Evolutionary conservation across 225 moss, liverwort and hornwort species (phyloP).

Genomic region (Pseudoscleropodium purum): DNA sequence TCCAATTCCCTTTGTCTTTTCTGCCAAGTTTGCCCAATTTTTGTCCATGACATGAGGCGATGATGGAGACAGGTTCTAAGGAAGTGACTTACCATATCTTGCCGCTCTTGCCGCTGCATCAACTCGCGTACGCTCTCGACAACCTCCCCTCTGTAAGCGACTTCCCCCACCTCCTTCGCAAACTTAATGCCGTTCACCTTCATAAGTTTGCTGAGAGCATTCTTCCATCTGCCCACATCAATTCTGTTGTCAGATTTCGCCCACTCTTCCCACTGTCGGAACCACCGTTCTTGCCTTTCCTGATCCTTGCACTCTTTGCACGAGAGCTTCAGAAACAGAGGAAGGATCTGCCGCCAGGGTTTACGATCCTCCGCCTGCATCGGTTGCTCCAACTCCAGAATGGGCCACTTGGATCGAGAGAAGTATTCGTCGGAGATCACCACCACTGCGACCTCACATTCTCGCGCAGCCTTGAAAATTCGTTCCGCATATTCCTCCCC

Average conservation of each 20-base stretch:
- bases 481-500: not conserved
- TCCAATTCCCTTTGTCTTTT: not conserved
- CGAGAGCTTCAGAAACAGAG: not conserved
- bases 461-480: not conserved
- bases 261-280: not conserved
- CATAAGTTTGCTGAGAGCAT: not conserved
- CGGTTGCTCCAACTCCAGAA: not conserved
- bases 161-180: not conserved
- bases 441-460: not conserved
- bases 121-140: not conserved
- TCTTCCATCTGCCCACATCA: not conserved
- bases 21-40: not conserved
- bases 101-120: not conserved
- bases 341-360: not conserved
- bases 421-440: slow-evolving; percentile 4
- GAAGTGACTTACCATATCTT: not conserved
- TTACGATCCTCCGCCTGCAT: not conserved
- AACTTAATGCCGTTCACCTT: not conserved
- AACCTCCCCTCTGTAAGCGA: not conserved
- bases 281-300: not conserved
- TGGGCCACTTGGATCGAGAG: not conserved
- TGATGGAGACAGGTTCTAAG: not conserved
- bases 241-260: not conserved
- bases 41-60: no score
- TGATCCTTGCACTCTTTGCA: not conserved